Percentiles rank a stretch among this genome's conserved stretches.
Conservation (phyloP, 306 rosid species). For the Dalbergia cochinchinensis region DNA sequence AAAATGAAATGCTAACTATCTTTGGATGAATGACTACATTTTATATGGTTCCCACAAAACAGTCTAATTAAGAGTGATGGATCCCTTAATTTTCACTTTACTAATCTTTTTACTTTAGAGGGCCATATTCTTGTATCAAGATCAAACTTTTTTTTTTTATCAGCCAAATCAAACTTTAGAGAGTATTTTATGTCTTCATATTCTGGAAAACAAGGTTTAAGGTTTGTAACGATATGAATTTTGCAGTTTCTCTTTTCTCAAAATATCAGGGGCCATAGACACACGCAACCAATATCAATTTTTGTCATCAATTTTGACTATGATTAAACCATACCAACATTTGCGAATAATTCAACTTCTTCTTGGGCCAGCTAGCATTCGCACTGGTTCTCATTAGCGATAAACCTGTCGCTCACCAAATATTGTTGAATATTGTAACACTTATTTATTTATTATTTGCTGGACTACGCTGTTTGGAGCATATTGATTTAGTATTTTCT, state of each 20-base stretch:
- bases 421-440: neutral
- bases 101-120: no score
- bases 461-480: neutral
- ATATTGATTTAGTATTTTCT: neutral
- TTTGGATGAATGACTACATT: no score
- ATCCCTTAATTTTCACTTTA: no score
- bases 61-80: no score
- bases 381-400: neutral
- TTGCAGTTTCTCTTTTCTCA: neutral
- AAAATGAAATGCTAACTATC: no score
- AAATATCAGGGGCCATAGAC: neutral
- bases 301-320: neutral
- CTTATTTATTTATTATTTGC: neutral
- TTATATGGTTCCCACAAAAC: no score
- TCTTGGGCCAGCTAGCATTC: constrained; percentile 2
- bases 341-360: neutral
- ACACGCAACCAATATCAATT: neutral
- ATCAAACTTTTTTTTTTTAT: no score
- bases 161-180: neutral
- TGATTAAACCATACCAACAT: constrained; percentile 21
- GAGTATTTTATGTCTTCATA: neutral
- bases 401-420: neutral
- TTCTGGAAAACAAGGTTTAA: neutral
- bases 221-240: neutral
- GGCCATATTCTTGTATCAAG: no score